Evolutionary conservation across 345 rosid species (phyloP).

Genomic region (Eucalyptus virginea): DNA sequence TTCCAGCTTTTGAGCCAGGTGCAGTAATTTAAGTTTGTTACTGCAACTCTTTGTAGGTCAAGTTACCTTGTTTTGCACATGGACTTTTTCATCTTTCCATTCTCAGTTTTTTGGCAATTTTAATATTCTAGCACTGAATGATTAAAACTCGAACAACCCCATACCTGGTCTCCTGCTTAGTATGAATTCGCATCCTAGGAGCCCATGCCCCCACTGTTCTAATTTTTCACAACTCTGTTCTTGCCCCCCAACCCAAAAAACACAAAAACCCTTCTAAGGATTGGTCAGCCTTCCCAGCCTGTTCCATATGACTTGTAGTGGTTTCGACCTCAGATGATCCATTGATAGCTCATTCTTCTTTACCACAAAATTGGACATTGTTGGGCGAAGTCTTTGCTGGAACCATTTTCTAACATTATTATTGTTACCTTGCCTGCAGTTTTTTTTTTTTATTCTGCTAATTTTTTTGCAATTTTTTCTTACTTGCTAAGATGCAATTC

Average conservation of each 20-base stretch:
- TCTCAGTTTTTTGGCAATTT: not conserved
- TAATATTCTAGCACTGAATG: not conserved
- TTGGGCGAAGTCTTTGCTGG: not conserved
- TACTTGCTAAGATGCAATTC: not conserved
- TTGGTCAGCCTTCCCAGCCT: not conserved
- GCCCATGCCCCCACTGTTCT: not conserved
- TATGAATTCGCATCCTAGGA: not conserved
- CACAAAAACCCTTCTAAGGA: not conserved
- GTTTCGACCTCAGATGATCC: not conserved
- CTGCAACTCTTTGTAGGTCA: not conserved
- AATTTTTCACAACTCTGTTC: not conserved
- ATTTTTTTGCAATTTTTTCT: not conserved
- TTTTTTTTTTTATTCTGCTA: not conserved
- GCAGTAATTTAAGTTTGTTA: not conserved
- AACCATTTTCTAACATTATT: not conserved
- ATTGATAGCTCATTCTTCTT: not conserved
- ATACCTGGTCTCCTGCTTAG: not conserved
- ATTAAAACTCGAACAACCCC: not conserved
- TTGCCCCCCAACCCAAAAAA: not conserved
- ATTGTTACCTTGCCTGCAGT: not conserved
- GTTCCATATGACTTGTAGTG: not conserved
- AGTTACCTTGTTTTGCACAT: not conserved
- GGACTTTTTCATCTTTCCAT: not conserved
- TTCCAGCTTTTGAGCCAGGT: slow-evolving; percentile 85
- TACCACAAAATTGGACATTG: not conserved